A percentile compares a stretch with the other conserved stretches of the same genome.
These are phyloP conservation scores for Triangularia verruculosa DNA, from an alignment of 2,329 filamentous ascomycete species.

Conservation along the genomic window DNA sequence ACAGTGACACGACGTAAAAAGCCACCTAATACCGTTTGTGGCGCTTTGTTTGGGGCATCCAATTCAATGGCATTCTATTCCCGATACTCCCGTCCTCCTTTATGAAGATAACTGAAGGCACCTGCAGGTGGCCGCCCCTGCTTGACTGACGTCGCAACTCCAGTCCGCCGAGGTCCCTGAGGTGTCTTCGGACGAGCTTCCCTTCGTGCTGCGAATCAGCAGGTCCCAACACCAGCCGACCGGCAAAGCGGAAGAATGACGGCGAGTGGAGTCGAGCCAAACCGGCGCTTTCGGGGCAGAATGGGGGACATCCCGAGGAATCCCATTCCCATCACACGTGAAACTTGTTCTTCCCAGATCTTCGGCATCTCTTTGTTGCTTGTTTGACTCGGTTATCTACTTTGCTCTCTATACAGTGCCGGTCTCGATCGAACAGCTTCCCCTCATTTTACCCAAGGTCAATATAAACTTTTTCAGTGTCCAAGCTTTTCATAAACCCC, in stretches of 20 bases:
- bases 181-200: slow-evolving; percentile 15
- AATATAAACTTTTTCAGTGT: not conserved
- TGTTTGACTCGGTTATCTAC: not conserved
- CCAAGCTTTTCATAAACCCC: not conserved
- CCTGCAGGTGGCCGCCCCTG: not conserved
- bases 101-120: not conserved
- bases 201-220: slow-evolving; percentile 18
- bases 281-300: not conserved
- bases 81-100: not conserved
- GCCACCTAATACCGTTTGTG: not conserved
- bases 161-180: slow-evolving; percentile 21
- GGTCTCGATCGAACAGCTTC: no score
- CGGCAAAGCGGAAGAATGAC: slow-evolving; percentile 29
- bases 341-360: not conserved
- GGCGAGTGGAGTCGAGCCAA: not conserved
- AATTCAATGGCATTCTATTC: not conserved
- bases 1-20: not conserved
- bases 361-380: not conserved
- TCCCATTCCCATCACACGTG: slow-evolving; percentile 20
- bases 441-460: not conserved
- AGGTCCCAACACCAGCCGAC: slow-evolving; percentile 17
- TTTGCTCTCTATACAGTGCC: no score
- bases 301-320: slow-evolving; percentile 2
- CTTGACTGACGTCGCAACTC: not conserved
- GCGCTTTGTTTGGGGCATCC: not conserved